Conservation (phyloP, 2,329 filamentous ascomycete species). For the Penicillium sp. region DNA sequence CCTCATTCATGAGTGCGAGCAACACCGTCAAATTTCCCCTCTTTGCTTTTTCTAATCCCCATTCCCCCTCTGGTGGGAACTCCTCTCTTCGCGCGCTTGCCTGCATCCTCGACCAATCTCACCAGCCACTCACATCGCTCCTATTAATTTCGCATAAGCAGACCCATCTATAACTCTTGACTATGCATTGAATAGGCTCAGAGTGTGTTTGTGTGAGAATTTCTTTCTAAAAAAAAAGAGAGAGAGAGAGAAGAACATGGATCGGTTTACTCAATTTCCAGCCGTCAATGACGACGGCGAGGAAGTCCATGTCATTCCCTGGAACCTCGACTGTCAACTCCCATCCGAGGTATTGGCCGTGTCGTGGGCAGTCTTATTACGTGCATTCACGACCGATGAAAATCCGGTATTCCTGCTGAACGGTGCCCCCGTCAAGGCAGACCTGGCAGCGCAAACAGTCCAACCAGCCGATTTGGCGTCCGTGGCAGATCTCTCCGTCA, state of each 20-base stretch:
- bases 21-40: not conserved
- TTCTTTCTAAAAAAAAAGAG: not conserved
- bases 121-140: slow-evolving; percentile 19
- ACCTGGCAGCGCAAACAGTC: slow-evolving; percentile 21
- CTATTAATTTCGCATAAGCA: slow-evolving; percentile 21
- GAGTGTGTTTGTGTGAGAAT: not conserved
- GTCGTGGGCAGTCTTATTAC: slow-evolving; percentile 34
- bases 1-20: not conserved
- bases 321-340: slow-evolving; percentile 19
- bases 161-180: slow-evolving; percentile 13
- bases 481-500: slow-evolving; percentile 7
- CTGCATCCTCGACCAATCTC: not conserved
- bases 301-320: slow-evolving; percentile 16
- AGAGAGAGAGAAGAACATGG: slow-evolving; percentile 18
- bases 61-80: not conserved
- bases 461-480: slow-evolving; percentile 17
- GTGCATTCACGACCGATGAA: slow-evolving; percentile 34
- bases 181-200: slow-evolving; percentile 12
- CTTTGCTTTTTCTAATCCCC: not conserved
- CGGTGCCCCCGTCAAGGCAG: slow-evolving; percentile 27
- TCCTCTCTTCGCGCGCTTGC: slow-evolving; percentile 4
- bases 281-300: slow-evolving; percentile 16
- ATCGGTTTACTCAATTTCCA: slow-evolving; percentile 26
- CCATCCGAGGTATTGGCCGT: slow-evolving; percentile 21
- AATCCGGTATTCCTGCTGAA: slow-evolving; percentile 34